Base-by-base conservation (phyloP, 2,329 filamentous ascomycete genomes). In the Immersiporthe knoxdaviesiana region DNA sequence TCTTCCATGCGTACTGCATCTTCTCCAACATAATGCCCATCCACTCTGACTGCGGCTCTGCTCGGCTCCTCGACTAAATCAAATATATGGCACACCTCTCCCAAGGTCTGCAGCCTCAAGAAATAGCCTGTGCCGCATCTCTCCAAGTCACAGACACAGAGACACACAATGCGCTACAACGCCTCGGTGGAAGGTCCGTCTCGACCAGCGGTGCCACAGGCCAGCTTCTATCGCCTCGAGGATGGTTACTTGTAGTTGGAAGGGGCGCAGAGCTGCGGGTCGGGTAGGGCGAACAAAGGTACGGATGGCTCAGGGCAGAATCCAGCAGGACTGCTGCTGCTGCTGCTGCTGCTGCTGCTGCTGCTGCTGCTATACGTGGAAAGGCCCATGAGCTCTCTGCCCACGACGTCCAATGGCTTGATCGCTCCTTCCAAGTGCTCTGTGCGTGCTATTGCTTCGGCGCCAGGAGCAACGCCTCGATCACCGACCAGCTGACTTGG, bases 221-320 rank as follows among this genome's bases (percentile, higher is more conserved):
- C 35, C 8, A 8, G 35, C 4, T 35, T 8, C 8, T 8, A 35
- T 4, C 67, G 86, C 82, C 83, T 98, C 95, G 66, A 94, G 94
- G 77, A 97, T 97, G 81, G 88, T 82, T 97, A 97, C 72, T 92
- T 90, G 85, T 97, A 91, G 77, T 89, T 90, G 88, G 7, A 1
- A 96, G 98, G 12, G 88, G 85, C 18, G 92, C 95, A 30, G 69
- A 94, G 82, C 97, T 94, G 75, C 94, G 87, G 88, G 97, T 97
- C 68, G 92, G 92, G 82, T 98, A 98, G 59, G 44, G 44, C 7
- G 21, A 2, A 91, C 93, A 74, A 97, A 35, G 93, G 76, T 97
- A 94, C 64, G 91, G 90, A 79, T 90, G 97, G 70, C 93, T 8
- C 92, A 44, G 92, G 92, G 84, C 94, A 97, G 84, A 95, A 95